phyloP scores from a whole-genome alignment of 495 filamentous ascomycete genomes.

The Elasticomyces elasticus region DNA sequence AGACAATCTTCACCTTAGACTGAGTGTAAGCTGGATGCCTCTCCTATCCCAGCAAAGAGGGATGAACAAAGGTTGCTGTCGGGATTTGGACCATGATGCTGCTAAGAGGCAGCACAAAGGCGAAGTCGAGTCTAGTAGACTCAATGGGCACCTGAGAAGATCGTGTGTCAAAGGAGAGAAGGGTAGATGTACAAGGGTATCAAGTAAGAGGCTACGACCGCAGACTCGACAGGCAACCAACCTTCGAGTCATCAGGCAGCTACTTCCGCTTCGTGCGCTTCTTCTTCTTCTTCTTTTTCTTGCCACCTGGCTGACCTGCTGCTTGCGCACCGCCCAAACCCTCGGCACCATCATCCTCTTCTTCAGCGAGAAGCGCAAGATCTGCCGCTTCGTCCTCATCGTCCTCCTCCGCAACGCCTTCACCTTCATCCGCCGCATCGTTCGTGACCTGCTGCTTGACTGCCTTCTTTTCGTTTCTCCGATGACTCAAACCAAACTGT shows the following conservation, averaged over 20 bases:
- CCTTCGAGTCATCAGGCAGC: no score
- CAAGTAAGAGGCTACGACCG: not conserved
- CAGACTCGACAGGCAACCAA: not conserved
- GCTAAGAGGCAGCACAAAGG: no score
- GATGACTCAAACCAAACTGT: slow-evolving; percentile 34
- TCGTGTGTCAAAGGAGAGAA: no score
- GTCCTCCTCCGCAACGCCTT: slow-evolving; percentile 23
- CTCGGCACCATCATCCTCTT: slow-evolving; percentile 5
- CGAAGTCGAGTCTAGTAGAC: no score
- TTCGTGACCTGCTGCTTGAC: slow-evolving; percentile 24
- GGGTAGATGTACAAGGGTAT: not conserved
- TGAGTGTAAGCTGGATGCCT: no score
- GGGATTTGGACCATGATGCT: no score
- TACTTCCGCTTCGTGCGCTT: slow-evolving; percentile 24
- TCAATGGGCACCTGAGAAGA: no score
- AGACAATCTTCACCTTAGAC: no score
- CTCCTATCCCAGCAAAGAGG: no score
- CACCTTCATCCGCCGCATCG: slow-evolving; percentile 28
- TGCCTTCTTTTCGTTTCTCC: slow-evolving; percentile 19
- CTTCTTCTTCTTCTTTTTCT: slow-evolving; percentile 44
- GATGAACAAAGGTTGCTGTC: no score
- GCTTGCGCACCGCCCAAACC: slow-evolving; percentile 6
- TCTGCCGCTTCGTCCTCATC: slow-evolving; percentile 20
- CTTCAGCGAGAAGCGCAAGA: slow-evolving; percentile 4
- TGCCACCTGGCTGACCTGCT: slow-evolving; percentile 39